Evolutionary conservation across 768 basidiomycete genomes (phyloP).

Genomic region (Termitomyces sp.): DNA sequence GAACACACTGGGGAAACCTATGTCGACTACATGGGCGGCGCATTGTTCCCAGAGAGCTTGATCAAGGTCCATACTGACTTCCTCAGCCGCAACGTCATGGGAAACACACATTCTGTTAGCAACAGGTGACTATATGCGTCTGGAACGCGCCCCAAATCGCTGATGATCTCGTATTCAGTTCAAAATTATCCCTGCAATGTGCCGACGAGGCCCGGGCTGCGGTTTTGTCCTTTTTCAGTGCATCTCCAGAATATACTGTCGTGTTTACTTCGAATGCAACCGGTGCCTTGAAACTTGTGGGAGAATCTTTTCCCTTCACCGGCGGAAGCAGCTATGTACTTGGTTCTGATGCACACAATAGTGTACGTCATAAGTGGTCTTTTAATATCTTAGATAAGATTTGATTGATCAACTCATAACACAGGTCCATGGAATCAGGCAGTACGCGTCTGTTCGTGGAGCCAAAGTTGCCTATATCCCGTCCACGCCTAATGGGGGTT

Average conservation of each 20-base stretch:
- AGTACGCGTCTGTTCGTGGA: conserved; percentile 55
- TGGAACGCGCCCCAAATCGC: not conserved
- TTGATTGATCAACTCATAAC: not conserved
- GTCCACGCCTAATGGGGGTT: conserved; percentile 58
- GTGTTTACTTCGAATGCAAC: conserved; percentile 80
- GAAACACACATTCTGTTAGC: conserved; percentile 82
- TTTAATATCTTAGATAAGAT: conserved; percentile 2
- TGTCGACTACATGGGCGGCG: conserved; percentile 84
- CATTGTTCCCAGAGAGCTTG: conserved; percentile 74
- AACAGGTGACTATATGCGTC: conserved; percentile 55
- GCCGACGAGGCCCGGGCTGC: conserved; percentile 66
- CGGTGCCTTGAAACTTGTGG: conserved; percentile 74
- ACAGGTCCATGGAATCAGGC: conserved; percentile 64
- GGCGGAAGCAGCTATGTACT: conserved; percentile 58
- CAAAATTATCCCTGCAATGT: conserved; percentile 59
- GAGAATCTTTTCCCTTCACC: conserved; percentile 72
- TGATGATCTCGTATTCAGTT: conserved; percentile 35
- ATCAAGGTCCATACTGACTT: conserved; percentile 67
- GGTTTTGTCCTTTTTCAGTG: conserved; percentile 73
- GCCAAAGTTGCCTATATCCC: conserved; percentile 60
- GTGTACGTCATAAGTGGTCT: conserved; percentile 33
- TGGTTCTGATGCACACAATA: conserved; percentile 77
- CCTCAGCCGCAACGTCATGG: conserved; percentile 59
- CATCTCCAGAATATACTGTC: conserved; percentile 71
- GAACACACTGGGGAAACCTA: conserved; percentile 66